Evolutionary conservation across 306 rosid genomes (phyloP).

Genomic region (Quercus parvula): DNA sequence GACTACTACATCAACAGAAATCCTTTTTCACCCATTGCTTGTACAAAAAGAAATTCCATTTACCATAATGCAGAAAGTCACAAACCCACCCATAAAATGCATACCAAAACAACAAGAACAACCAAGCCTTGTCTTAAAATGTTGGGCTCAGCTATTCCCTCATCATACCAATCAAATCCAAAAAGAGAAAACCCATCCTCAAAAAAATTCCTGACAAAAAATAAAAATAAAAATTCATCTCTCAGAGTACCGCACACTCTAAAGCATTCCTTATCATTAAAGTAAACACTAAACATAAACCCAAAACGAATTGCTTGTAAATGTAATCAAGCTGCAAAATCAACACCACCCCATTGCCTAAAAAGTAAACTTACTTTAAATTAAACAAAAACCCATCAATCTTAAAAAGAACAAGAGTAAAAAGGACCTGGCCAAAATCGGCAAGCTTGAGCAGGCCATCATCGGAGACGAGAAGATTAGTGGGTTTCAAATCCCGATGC

Average conservation of each 20-base stretch:
- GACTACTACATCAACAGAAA: not conserved
- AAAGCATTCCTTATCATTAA: not conserved
- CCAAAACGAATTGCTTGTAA: not conserved
- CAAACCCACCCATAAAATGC: not conserved
- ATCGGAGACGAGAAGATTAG: slow-evolving; percentile 66
- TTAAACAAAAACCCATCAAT: not conserved
- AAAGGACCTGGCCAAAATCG: slow-evolving; percentile 86
- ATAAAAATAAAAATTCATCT: not conserved
- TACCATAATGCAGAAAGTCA: not conserved
- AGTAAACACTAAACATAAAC: not conserved
- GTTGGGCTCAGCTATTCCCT: too few relatives aligned
- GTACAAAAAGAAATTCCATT: not conserved
- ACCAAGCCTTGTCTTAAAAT: too few relatives aligned
- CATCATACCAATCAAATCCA: too few relatives aligned
- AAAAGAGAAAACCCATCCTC: too few relatives aligned
- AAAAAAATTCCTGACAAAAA: too few relatives aligned
- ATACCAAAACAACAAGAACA: too few relatives aligned
- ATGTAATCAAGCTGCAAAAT: not conserved
- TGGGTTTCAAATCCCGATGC: slow-evolving; percentile 86
- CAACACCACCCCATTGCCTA: not conserved
- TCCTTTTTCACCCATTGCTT: not conserved
- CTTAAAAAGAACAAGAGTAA: not conserved
- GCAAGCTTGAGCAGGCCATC: slow-evolving; percentile 84
- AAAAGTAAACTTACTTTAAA: not conserved
- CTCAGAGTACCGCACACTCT: not conserved